Base-by-base conservation (phyloP, 1,139 yeast genomes). In the Pichia sp. region DNA sequence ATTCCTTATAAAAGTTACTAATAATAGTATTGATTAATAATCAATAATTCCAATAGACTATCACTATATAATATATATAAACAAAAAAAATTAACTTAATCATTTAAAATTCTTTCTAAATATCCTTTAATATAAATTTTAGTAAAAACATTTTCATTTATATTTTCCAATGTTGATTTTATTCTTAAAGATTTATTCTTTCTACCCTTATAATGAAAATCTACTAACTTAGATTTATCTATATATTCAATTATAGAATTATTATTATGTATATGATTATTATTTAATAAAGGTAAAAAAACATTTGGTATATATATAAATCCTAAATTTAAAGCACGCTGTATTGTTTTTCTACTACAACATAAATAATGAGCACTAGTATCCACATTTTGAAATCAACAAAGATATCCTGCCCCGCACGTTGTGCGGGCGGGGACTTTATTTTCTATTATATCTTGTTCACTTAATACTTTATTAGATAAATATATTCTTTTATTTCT, bases 1-100 rank as follows among this genome's bases (percentile, higher is more conserved):
- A 34, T 45, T 45, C 29, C 48, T 45, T 45, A 45, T 45, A 45
- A 45, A 45, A 45, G 48, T 45, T 45, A 45, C 40, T 34, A 45
- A 45, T 45, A 45, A 45, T 29, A 30, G 38, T 45, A 45, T 45
- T 34, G 8, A 15, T 30, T 45, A 2, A 15, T 16, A 26, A n/a
- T 30, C 19, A 11, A 45, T 15, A 30, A 45, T 30, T 15, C 38
- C 29, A 29, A 45, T 45, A 45, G 48, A 45, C 48, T 45, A 45
- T 45, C 48, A 45, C 34, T 45, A 45, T 23, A 45, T 45, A 45
- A 45, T 45, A 30, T 23, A 30, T 45, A 41, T 19, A 41, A 7
- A 41, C 16, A 38, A 16, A n/a, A 38, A n/a, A 38, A 38, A 11
- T 44, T 5, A 11, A 10, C 26, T 26, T 45, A 45, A 45, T 45